Conservation (phyloP, 2,329 filamentous ascomycete genomes). For the Fusarium sp. region DNA sequence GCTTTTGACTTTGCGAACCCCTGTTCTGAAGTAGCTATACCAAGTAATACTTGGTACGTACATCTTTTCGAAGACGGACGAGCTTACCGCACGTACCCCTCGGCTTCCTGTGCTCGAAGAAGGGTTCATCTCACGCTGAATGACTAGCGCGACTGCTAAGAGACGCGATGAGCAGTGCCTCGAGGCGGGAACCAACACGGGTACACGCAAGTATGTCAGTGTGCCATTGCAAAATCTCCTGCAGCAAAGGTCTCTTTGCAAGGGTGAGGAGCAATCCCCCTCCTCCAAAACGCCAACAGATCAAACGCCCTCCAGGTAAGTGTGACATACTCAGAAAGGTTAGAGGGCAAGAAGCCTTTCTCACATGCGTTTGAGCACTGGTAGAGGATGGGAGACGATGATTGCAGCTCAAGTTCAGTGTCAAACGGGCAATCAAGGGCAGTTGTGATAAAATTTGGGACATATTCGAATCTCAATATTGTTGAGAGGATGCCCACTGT, state of each 20-base stretch:
- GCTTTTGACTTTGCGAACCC: conserved; percentile 6
- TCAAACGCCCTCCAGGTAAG: conserved; percentile 18
- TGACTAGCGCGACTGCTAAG: conserved; percentile 38
- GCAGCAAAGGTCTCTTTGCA: conserved; percentile 33
- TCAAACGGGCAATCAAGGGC: background rate
- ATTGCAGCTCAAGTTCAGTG: background rate
- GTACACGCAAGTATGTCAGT: conserved; percentile 13
- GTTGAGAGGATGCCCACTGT: background rate
- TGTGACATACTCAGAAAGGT: conserved; percentile 3
- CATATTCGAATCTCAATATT: background rate
- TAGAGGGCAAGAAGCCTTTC: conserved; percentile 6
- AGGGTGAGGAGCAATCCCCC: conserved; percentile 16
- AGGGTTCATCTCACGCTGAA: conserved; percentile 13
- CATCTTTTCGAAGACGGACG: conserved; percentile 16
- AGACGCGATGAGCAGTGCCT: conserved; percentile 13
- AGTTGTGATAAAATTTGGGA: conserved; percentile 13
- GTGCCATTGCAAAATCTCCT: conserved; percentile 33
- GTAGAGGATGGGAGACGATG: background rate
- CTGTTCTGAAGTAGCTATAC: conserved; percentile 24
- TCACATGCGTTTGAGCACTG: conserved; percentile 10
- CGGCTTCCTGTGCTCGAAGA: conserved; percentile 4
- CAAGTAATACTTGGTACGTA: conserved; percentile 16
- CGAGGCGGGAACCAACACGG: conserved; percentile 19
- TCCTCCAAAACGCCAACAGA: conserved; percentile 17
- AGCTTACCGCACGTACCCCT: conserved; percentile 22